Evolutionary conservation across 805 yeast species (phyloP), one percentile per base, ranked within the genome.

Genomic region (Zygotorulaspora sp.): DNA sequence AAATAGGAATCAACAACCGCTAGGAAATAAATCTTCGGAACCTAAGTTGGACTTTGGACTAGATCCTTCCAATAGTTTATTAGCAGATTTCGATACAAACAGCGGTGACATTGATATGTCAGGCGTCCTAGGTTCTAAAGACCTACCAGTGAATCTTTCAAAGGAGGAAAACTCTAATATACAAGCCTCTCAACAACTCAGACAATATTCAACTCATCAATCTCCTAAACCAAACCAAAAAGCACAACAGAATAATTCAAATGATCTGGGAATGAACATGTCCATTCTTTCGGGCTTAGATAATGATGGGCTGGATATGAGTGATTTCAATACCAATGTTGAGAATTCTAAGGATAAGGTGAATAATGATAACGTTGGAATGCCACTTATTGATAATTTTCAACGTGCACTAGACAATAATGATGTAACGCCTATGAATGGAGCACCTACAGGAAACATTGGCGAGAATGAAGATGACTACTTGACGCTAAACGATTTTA

Each of bases 401-500:
- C 30, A 30, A 23, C 22, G 27, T 22, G 13, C 39, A 2, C 36
- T 39, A 18, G 35, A 26, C 13, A 36, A 37, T 6, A 44, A 43
- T 35, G 44, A 45, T 22, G 31, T 23, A 21, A 6, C 27, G 9
- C n/a, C 43, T 20, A 13, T 25, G 4, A 30, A 26, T 7, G 43
- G 36, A 7, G 39, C 35, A 8, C 30, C 41, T 17, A 15, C 35
- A n/a, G 44, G 18, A 43, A 43, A 31, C 12, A 35, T 39, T 25
- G 41, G 31, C 12, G 57, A 51, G 28, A 45, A 34, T 29, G 52
- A 43, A 21, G 63, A 58, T n/a, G 58, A 59, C 32, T 61, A 61
- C 32, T 40, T 61, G 42, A 61, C 65, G 4, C 43, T 61, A 29
- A 61, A 61, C 26, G 65, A 61, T 36, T 58, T 61, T 37, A 61